A percentile compares a stretch with the other conserved stretches of the same genome.
Conservation (phyloP, 1,139 yeast genomes). For the Suhomyces atakaporum region DNA sequence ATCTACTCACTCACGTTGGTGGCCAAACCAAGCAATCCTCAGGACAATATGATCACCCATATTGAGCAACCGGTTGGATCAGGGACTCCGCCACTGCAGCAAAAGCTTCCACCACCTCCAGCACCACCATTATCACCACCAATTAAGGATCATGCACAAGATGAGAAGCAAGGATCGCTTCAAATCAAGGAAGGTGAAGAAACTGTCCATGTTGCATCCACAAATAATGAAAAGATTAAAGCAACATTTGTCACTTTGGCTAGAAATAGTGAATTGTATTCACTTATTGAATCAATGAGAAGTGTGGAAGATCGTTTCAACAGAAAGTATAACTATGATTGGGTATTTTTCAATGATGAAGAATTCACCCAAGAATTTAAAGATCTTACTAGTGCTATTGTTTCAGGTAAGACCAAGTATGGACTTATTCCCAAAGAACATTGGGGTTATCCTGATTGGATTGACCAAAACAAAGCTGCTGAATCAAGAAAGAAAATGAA, state of each 20-base stretch:
- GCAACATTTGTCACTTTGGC: slow-evolving; percentile 66
- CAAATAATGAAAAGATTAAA: slow-evolving; percentile 34
- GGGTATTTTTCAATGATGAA: slow-evolving; percentile 77
- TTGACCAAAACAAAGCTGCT: slow-evolving; percentile 60
- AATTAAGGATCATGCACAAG: slow-evolving; percentile 22
- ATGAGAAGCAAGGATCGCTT: slow-evolving; percentile 13
- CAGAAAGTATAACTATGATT: slow-evolving; percentile 65
- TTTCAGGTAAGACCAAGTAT: slow-evolving; percentile 63
- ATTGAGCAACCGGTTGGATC: slow-evolving; percentile 12
- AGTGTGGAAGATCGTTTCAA: slow-evolving; percentile 75
- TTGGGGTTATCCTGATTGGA: slow-evolving; percentile 76
- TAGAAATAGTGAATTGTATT: slow-evolving; percentile 63
- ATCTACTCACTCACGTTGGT: slow-evolving; percentile 21
- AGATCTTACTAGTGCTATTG: slow-evolving; percentile 45
- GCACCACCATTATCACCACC: slow-evolving; percentile 10
- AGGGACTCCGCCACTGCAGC: neutral
- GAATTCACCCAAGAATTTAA: slow-evolving; percentile 60
- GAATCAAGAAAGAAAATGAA: slow-evolving; percentile 50
- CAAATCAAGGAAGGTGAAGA: slow-evolving; percentile 12
- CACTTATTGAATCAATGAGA: slow-evolving; percentile 66
- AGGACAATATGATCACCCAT: slow-evolving; percentile 28
- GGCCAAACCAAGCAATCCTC: slow-evolving; percentile 23
- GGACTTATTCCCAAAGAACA: slow-evolving; percentile 64
- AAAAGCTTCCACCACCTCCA: neutral
- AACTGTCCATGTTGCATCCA: slow-evolving; percentile 3